Percentiles rank a stretch among this genome's conserved stretches.
These are phyloP conservation scores for Miamiensis avidus DNA, from an alignment of 169 alveolate species.

Conservation along the genomic window DNA sequence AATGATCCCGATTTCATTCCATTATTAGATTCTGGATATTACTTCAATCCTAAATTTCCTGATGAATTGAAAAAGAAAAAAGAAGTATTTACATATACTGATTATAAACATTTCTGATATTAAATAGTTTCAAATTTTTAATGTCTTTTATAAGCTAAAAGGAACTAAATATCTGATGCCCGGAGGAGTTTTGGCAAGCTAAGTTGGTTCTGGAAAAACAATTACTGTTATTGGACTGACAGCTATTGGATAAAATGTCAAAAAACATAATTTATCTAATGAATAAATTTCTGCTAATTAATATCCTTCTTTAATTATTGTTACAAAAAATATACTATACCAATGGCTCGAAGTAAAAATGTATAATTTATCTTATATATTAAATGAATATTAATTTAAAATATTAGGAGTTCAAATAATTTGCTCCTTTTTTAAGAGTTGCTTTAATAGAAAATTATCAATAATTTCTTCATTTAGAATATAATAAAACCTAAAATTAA, in stretches of 20 bases:
- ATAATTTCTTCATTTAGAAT: neutral
- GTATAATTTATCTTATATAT: neutral
- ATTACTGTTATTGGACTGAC: slow-evolving; percentile 10
- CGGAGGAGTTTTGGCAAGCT: slow-evolving; percentile 21
- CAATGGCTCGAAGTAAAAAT: neutral
- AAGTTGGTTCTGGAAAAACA: slow-evolving; percentile 20
- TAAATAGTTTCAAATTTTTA: neutral
- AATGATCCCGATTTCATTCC: slow-evolving; percentile 7
- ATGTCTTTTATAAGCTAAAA: neutral
- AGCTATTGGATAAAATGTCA: neutral
- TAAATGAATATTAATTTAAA: too few relatives aligned
- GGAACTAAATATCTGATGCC: neutral
- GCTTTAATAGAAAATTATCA: neutral
- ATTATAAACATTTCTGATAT: too few relatives aligned
- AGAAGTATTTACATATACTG: neutral
- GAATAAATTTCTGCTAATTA: neutral
- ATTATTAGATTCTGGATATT: slow-evolving; percentile 18
- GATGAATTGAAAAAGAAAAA: neutral
- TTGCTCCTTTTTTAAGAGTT: slow-evolving; percentile 5
- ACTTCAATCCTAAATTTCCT: slow-evolving; percentile 4
- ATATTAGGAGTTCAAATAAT: neutral
- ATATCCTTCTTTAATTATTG: slow-evolving; percentile 15
- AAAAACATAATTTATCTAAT: neutral
- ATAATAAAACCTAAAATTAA: neutral
- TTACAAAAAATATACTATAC: slow-evolving; percentile 9